Evolutionary conservation across 768 basidiomycete species (phyloP), one percentile per base, ranked within the genome.

Genomic region (Asterophora lycoperdoides): DNA sequence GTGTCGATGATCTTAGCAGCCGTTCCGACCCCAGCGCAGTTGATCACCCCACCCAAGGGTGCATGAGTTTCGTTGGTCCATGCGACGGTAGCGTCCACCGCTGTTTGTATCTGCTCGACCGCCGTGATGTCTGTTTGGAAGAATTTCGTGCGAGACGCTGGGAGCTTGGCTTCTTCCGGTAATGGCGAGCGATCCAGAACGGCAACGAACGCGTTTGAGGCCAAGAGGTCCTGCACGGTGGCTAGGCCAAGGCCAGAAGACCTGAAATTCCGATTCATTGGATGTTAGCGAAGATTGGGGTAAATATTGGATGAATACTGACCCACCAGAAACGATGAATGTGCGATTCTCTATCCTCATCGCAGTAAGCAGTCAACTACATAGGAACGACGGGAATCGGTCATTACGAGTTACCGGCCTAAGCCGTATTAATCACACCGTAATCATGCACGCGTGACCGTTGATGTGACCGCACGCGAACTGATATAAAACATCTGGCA

Each of bases 271-370:
- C 23, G n/a, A 36, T 19, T 36, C 19, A 23, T 8, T 46, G 20
- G 33, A 9, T 8, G 33, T 41, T 11, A 34, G 14, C 14, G n/a
- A 30, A 23, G 7, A 18, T 17, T 39, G 11, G 34, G 11, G 18
- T 17, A 32, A 7, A 47, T 23, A 23, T 6, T 15, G 29, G 32
- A 17, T 9, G 11, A 18, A 17, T 18, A 63, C 73, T 58, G 54
- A 80, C 78, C 80, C 80, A 41, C 80, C 80, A 39, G 80, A 81
- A 9, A 81, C 67, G 33, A 82, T 65, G 58, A 80, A 80, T 15
- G 80, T 82, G 18, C 79, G 65, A 20, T 74, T 70, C 48, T 65
- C 66, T 8, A 72, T 59, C 63, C 77, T 79, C 79, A 81, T 80
- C 6, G 11, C 37, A 38, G 37, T 32, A 32, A 32, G 30, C 9